Base-by-base conservation (phyloP, 257 asterid species). In the Solanum megistacrolobum region DNA sequence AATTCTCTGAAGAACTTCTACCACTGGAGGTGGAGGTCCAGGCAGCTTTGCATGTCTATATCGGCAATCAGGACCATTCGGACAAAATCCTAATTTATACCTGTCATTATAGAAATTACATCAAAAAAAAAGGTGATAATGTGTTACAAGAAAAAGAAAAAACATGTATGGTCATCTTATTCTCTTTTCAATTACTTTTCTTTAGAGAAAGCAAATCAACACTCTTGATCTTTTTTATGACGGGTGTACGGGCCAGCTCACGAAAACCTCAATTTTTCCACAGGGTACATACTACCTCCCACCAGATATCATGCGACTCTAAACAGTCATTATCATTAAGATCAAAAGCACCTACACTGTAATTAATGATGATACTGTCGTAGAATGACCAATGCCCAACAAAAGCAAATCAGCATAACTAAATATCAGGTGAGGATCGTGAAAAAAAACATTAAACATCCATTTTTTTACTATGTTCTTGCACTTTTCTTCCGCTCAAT, bases 61-160 rank as follows among this genome's bases (percentile, higher is more conserved):
- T 83, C 99, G 94, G 92, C 99, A 96, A 91, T 96, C 98, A 29
- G 98, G 98, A 73, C 99, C 99, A 86, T 96, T 96, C 12, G 98
- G 99, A 91, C 99, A 96, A 93, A 96, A 96, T 87, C 99, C 99
- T 91, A 96, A 89, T 87, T 96, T 96, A 92, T 93, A 96, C 99
- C 99, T 96, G 94, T 21, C 83, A 89, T n/a, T 79, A 27, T 43
- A 79, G 65, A 79, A 79, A 27, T 43, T 43, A 43, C 66, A 79
- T 43, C 32, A 79, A 79, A 79, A 78, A 78, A 16, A 4, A 38
- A 79, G 65, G 84, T 43, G 84, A 79, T 79, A 7, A 41, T 43
- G 65, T 78, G 62, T 16, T 39, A 72, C 79, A 72, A 72, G 12
- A 39, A 36, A 75, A 25, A 12, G 16, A 76, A 25, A 41, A 9